phyloP scores from a whole-genome alignment of 345 rosid species.

The Firmiana major region DNA sequence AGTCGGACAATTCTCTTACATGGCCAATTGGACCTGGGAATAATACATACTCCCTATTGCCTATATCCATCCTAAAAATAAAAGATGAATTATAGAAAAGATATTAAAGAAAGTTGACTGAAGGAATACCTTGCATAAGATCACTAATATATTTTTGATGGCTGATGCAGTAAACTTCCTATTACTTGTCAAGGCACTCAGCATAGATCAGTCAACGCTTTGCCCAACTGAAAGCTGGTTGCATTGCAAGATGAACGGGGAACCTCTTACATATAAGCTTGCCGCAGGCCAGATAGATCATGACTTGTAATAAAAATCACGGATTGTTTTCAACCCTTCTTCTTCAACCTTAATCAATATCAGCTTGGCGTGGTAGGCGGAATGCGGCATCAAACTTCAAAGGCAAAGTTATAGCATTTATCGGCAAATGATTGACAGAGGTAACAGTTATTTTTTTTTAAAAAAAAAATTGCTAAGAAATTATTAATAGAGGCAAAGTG shows the following conservation, averaged over 20 bases:
- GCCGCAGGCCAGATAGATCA: neutral
- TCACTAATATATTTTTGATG: too few species aligned
- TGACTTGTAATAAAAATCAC: neutral
- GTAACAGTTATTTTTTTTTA: too few species aligned
- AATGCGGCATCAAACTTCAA: too few species aligned
- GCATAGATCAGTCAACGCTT: neutral
- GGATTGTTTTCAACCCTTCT: too few species aligned
- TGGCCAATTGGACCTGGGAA: too few species aligned
- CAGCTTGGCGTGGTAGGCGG: neutral
- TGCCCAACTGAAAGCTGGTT: neutral
- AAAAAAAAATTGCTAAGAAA: too few species aligned
- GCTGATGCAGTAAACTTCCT: neutral
- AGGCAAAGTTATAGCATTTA: too few species aligned
- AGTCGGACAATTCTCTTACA: too few species aligned
- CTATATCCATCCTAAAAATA: too few species aligned
- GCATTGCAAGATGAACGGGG: neutral
- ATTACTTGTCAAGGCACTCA: neutral
- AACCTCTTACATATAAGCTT: neutral
- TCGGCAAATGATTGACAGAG: neutral
- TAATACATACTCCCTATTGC: too few species aligned
- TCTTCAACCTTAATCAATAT: too few species aligned
- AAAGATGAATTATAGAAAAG: too few species aligned
- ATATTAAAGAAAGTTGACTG: neutral
- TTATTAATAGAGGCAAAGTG: neutral
- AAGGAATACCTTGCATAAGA: neutral